These are phyloP conservation scores for Neoconidiobolus thromboides DNA, from an alignment of 371 early-diverging fungal species.

Conservation along the genomic window DNA sequence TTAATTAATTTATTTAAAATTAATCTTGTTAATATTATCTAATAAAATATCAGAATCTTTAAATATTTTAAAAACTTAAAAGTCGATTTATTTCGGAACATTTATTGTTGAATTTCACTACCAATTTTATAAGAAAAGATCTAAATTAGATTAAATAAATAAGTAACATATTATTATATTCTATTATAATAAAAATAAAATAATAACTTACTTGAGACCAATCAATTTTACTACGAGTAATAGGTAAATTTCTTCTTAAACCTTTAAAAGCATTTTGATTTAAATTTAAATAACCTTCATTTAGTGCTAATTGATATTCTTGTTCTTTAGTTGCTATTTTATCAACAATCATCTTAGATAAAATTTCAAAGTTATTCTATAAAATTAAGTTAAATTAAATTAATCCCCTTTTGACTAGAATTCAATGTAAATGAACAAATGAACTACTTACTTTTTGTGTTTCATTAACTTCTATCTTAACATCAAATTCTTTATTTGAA, in stretches of 20 bases:
- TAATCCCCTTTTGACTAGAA: neutral
- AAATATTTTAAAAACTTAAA: too few relatives aligned
- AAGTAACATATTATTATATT: neutral
- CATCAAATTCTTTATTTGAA: conserved; percentile 42
- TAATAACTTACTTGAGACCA: conserved; percentile 49
- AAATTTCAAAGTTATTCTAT: neutral
- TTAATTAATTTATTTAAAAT: too few relatives aligned
- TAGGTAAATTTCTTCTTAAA: conserved; percentile 74
- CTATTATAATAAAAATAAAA: neutral
- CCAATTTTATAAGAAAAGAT: neutral
- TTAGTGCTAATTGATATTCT: conserved; percentile 62
- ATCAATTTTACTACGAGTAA: conserved; percentile 80
- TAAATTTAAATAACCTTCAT: conserved; percentile 59
- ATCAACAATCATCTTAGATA: neutral
- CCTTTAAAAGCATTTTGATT: conserved; percentile 76
- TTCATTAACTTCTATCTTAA: conserved; percentile 15
- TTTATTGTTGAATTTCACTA: neutral
- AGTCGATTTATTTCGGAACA: too few relatives aligned
- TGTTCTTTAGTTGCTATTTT: conserved; percentile 28
- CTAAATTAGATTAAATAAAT: neutral
- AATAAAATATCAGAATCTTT: too few relatives aligned
- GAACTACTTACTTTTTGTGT: conserved; percentile 12
- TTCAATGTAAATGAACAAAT: neutral
- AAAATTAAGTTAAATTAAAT: neutral
- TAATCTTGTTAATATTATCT: too few relatives aligned